phyloP scores from a whole-genome alignment of 805 yeast species.

The Suhomyces kilbournensis region DNA sequence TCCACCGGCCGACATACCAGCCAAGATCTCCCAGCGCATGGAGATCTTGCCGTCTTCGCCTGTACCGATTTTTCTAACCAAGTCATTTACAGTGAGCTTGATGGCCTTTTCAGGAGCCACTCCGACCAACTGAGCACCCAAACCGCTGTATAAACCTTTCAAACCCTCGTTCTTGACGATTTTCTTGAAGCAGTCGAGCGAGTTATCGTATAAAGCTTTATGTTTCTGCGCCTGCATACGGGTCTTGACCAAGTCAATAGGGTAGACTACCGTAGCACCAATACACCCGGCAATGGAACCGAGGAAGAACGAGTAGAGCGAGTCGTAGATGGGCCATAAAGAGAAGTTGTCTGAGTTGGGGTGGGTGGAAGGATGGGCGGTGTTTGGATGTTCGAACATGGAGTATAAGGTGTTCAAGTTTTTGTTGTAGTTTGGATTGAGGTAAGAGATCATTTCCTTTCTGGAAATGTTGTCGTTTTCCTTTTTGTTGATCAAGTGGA shows the following conservation, averaged over 20 bases:
- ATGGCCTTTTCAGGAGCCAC: slow-evolving; percentile 99
- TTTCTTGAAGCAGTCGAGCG: slow-evolving; percentile 81
- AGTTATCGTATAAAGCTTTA: slow-evolving; percentile 67
- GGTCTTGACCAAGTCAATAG: slow-evolving; percentile 93
- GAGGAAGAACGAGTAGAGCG: slow-evolving; percentile 78
- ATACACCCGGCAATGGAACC: slow-evolving; percentile 97
- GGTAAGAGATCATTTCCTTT: slow-evolving; percentile 41
- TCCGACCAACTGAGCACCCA: slow-evolving; percentile 91
- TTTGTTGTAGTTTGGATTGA: slow-evolving; percentile 55
- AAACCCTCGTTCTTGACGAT: slow-evolving; percentile 76
- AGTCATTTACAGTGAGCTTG: slow-evolving; percentile 89
- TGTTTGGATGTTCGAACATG: slow-evolving; percentile 42
- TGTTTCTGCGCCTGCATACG: slow-evolving; percentile 95
- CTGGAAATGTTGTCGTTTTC: slow-evolving; percentile 38
- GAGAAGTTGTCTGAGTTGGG: slow-evolving; percentile 37
- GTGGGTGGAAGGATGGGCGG: slow-evolving; percentile 26
- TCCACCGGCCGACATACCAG: slow-evolving; percentile 95
- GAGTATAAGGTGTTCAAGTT: slow-evolving; percentile 33
- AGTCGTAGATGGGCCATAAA: slow-evolving; percentile 56
- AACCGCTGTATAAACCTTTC: slow-evolving; percentile 84
- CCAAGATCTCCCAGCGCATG: slow-evolving; percentile 66
- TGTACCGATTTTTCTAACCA: slow-evolving; percentile 71
- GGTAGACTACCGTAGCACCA: slow-evolving; percentile 97
- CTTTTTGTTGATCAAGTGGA: slow-evolving; percentile 36
- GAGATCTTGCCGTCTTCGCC: slow-evolving; percentile 37